Conservation (phyloP, 768 basidiomycete genomes). For the Leccinum variicolor region DNA sequence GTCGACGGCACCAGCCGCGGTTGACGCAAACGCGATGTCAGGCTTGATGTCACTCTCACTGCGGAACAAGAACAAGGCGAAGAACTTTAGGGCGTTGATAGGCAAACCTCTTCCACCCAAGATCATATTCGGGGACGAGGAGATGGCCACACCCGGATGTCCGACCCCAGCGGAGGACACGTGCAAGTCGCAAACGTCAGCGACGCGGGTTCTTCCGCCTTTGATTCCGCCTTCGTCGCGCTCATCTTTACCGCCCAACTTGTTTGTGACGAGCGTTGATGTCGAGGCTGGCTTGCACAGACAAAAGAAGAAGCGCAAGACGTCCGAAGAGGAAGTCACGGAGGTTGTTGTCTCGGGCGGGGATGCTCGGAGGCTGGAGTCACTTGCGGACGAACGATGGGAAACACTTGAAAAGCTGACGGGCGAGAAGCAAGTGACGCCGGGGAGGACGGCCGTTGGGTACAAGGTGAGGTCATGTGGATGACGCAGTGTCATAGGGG, state of each 20-base stretch:
- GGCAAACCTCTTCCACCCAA: constrained; percentile 41
- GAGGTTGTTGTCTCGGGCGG: constrained; percentile 1
- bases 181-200: not conserved
- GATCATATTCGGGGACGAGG: constrained; percentile 47
- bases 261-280: constrained; percentile 72
- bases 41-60: constrained; percentile 45
- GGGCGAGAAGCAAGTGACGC: constrained; percentile 23
- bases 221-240: constrained; percentile 66
- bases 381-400: constrained; percentile 17
- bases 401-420: constrained; percentile 19
- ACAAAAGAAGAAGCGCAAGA: constrained; percentile 37
- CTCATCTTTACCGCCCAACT: constrained; percentile 50
- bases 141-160: not conserved
- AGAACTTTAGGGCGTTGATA: constrained; percentile 58
- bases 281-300: constrained; percentile 47
- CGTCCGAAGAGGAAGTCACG: constrained; percentile 30
- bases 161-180: not conserved
- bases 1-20: not conserved
- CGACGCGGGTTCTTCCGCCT: constrained; percentile 23
- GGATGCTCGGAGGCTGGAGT: constrained; percentile 6
- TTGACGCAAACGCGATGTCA: constrained; percentile 9
- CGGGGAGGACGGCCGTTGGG: constrained; percentile 35
- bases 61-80: constrained; percentile 74
- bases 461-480: constrained; percentile 42
- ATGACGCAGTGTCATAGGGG: not conserved